Evolutionary conservation across 202 grass and related monocot species (phyloP).

Genomic region (Panicum virgatum): DNA sequence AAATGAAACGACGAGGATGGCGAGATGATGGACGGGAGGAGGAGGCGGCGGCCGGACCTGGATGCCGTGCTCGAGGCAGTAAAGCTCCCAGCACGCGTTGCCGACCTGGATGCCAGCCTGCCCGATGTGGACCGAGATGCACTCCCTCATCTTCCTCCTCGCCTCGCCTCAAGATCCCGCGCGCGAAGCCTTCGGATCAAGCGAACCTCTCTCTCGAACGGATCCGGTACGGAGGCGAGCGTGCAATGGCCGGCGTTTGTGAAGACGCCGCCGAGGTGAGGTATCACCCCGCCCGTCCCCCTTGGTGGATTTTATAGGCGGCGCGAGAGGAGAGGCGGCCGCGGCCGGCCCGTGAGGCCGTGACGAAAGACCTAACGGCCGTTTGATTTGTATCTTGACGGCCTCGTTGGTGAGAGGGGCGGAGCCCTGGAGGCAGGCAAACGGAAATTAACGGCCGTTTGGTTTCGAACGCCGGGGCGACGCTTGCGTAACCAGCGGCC

Average conservation of each 20-base stretch:
- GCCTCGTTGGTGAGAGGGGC: too few species aligned
- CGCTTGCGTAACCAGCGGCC: neutral
- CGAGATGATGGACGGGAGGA: neutral
- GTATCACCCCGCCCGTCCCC: neutral
- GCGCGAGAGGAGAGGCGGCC: neutral
- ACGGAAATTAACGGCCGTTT: neutral
- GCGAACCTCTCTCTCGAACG: neutral
- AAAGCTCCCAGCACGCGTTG: slow-evolving; percentile 95
- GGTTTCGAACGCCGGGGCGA: neutral
- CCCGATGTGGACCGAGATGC: slow-evolving; percentile 95
- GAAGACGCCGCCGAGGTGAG: slow-evolving; percentile 51
- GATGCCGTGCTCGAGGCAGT: slow-evolving; percentile 94
- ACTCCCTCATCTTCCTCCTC: slow-evolving; percentile 78
- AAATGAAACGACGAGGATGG: neutral
- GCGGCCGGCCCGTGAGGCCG: slow-evolving; percentile 16
- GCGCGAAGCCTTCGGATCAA: neutral
- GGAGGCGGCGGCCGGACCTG: slow-evolving; percentile 33
- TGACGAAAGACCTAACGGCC: slow-evolving; percentile 30
- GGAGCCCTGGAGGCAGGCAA: neutral
- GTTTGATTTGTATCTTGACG: slow-evolving; percentile 4
- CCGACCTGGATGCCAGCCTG: slow-evolving; percentile 97
- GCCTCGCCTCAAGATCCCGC: neutral
- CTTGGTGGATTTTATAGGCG: slow-evolving; percentile 32
- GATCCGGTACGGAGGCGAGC: neutral
- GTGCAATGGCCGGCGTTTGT: slow-evolving; percentile 50